Conservation (phyloP, 768 basidiomycete species). For the Rhizopogon salebrosus region DNA sequence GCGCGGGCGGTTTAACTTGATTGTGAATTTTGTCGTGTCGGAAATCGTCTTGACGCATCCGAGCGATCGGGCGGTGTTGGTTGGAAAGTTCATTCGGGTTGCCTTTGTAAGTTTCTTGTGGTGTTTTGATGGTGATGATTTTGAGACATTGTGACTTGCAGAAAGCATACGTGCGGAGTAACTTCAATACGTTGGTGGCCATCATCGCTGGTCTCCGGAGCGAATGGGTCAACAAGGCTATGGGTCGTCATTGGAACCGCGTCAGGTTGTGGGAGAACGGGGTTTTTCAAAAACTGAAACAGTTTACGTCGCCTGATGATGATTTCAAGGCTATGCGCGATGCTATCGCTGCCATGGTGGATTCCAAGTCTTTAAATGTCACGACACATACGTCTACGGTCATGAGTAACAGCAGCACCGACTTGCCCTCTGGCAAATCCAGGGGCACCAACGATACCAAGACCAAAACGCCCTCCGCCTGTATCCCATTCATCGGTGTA, state of each 20-base stretch:
- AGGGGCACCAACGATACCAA: slow-evolving; percentile 34
- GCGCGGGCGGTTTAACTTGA: slow-evolving; percentile 79
- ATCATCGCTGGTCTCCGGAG: slow-evolving; percentile 73
- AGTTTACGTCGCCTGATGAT: slow-evolving; percentile 54
- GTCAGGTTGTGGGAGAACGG: slow-evolving; percentile 68
- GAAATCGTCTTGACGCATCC: slow-evolving; percentile 78
- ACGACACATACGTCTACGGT: slow-evolving; percentile 51
- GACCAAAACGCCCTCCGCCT: slow-evolving; percentile 45
- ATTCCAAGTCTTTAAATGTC: slow-evolving; percentile 56
- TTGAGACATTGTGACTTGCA: slow-evolving; percentile 23
- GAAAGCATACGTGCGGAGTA: slow-evolving; percentile 78
- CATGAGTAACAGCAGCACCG: slow-evolving; percentile 40
- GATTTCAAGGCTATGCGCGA: slow-evolving; percentile 76
- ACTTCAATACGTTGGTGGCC: slow-evolving; percentile 75
- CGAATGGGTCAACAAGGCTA: slow-evolving; percentile 61
- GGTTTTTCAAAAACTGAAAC: slow-evolving; percentile 66
- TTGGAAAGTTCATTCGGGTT: slow-evolving; percentile 78
- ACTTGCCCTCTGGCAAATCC: slow-evolving; percentile 29
- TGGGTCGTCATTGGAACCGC: slow-evolving; percentile 62
- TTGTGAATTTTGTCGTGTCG: slow-evolving; percentile 73
- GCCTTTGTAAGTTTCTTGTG: slow-evolving; percentile 60
- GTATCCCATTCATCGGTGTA: slow-evolving; percentile 68
- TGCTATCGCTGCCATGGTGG: slow-evolving; percentile 56
- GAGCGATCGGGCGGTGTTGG: slow-evolving; percentile 55
- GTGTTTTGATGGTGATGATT: not conserved